phyloP scores from a whole-genome alignment of 768 basidiomycete genomes.

The Termitomyces sp. region DNA sequence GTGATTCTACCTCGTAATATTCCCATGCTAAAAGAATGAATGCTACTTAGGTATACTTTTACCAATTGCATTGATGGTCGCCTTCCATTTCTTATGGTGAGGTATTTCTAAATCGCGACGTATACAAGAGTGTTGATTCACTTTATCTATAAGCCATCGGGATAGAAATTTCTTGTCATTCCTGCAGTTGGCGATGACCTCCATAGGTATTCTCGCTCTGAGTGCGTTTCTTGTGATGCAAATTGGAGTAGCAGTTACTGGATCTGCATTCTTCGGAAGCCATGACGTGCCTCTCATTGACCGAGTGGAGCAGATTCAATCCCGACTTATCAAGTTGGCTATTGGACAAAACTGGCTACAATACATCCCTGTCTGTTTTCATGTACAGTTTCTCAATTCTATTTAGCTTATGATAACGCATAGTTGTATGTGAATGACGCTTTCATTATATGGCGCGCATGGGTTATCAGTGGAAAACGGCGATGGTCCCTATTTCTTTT shows the following conservation, averaged over 20 bases:
- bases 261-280: neutral
- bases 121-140: neutral
- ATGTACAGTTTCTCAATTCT: neutral
- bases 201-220: neutral
- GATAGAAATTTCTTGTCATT: neutral
- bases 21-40: neutral
- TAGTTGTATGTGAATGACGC: neutral
- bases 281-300: neutral
- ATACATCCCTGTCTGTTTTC: neutral
- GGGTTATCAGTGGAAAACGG: neutral
- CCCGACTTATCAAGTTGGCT: neutral
- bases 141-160: neutral
- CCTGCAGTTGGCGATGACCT: neutral
- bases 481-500: neutral
- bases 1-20: neutral
- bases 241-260: neutral
- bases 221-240: neutral
- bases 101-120: neutral
- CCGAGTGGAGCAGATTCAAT: neutral
- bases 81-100: neutral
- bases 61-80: neutral
- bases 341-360: neutral
- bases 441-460: neutral
- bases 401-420: neutral
- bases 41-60: neutral